Conservation (phyloP, 2,329 filamentous ascomycete species). For the Colletotrichum sp. region DNA sequence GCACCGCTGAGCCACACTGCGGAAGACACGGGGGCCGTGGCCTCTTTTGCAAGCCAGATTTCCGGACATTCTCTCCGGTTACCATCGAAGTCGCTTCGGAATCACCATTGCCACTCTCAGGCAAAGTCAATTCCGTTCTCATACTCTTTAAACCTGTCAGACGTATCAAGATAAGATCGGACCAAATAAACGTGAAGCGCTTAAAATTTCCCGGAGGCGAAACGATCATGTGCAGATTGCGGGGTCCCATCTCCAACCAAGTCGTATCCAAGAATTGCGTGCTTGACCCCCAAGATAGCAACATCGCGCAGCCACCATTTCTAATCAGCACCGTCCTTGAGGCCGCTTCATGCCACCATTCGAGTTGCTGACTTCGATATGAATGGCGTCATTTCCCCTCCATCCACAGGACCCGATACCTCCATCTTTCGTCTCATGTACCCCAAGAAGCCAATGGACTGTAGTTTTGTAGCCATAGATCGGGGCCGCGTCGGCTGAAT, state of each 20-base stretch:
- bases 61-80: background rate
- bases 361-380: background rate
- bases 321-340: background rate
- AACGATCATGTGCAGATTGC: background rate
- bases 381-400: conserved; percentile 14
- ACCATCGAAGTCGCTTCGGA: background rate
- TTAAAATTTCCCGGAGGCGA: background rate
- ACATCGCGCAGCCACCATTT: conserved; percentile 10
- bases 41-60: background rate
- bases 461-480: background rate
- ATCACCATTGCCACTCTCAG: background rate
- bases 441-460: background rate
- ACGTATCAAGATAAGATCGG: background rate
- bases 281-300: conserved; percentile 13
- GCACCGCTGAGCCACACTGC: background rate
- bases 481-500: conserved; percentile 4
- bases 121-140: background rate
- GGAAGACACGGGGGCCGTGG: background rate
- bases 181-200: background rate
- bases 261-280: conserved; percentile 15
- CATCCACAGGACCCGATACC: background rate
- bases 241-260: background rate
- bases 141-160: background rate
- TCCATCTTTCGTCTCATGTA: background rate
- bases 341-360: background rate